phyloP scores from a whole-genome alignment of 2,329 filamentous ascomycete species.

The Mycosphaerella arachidis region DNA sequence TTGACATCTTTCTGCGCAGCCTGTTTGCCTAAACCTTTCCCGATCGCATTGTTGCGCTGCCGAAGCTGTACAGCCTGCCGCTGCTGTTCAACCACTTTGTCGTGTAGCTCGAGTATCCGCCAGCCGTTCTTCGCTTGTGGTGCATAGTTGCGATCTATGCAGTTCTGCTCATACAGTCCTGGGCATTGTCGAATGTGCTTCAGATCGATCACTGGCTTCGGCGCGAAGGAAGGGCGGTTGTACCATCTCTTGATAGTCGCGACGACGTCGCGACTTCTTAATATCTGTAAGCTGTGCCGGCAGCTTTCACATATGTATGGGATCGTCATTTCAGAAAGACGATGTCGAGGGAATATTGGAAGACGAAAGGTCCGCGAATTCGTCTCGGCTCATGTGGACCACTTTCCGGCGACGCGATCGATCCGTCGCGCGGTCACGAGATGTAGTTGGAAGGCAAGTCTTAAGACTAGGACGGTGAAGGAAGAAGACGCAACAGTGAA shows the following conservation, averaged over 20 bases:
- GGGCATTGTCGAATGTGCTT: conserved; percentile 86
- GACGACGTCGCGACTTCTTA: neutral
- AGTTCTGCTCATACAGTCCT: conserved; percentile 76
- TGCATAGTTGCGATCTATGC: conserved; percentile 76
- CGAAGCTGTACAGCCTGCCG: conserved; percentile 57
- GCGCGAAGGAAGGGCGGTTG: conserved; percentile 64
- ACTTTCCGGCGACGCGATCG: neutral
- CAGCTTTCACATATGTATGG: conserved; percentile 17
- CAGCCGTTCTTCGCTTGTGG: conserved; percentile 49
- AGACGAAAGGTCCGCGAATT: neutral
- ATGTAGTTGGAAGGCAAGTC: neutral
- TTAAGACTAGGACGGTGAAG: neutral
- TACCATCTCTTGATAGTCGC: conserved; percentile 24
- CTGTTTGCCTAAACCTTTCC: conserved; percentile 46
- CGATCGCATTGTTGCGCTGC: conserved; percentile 62
- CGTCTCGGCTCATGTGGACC: neutral
- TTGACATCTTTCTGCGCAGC: conserved; percentile 22
- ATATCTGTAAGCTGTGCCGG: neutral
- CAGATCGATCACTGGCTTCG: conserved; percentile 74
- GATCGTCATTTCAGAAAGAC: conserved; percentile 8
- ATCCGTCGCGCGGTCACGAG: neutral
- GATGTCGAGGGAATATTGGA: neutral
- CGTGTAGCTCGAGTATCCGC: conserved; percentile 49
- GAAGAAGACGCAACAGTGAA: neutral
- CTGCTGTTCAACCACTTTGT: conserved; percentile 50